Evolutionary conservation across 495 filamentous ascomycete genomes (phyloP).

Genomic region (Penicillium dipodomyicola): DNA sequence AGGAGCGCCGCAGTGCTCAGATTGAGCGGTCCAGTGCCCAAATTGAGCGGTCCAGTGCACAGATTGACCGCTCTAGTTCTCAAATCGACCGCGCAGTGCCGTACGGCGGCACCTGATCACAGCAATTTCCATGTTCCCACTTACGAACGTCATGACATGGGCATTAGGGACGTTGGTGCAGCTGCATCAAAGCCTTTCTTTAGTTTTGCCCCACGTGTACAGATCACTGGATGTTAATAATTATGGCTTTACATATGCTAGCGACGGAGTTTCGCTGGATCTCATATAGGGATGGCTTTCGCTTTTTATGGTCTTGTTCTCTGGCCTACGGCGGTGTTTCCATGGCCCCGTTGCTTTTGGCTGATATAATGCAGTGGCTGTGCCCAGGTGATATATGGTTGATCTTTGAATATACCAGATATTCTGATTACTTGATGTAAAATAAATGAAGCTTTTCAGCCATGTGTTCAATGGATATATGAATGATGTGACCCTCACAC

Average conservation of each 20-base stretch:
- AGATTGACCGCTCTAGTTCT: conserved; percentile 13
- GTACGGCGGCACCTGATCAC: conserved; percentile 13
- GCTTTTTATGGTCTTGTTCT: neutral
- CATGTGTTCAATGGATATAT: neutral
- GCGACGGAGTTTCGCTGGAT: conserved; percentile 13
- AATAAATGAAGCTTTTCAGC: neutral
- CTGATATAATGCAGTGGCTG: neutral
- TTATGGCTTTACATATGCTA: conserved; percentile 1
- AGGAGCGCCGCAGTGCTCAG: conserved; percentile 40
- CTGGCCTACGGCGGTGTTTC: neutral
- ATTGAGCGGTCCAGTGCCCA: conserved; percentile 27
- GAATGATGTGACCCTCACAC: neutral
- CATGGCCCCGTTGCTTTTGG: neutral
- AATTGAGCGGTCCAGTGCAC: conserved; percentile 30
- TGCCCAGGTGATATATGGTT: neutral
- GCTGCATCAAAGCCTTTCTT: neutral
- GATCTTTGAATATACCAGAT: neutral
- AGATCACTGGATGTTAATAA: conserved; percentile 11
- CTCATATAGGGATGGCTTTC: neutral
- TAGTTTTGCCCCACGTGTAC: conserved; percentile 12
- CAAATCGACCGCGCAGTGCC: conserved; percentile 14
- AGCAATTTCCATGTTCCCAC: neutral
- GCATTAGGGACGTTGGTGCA: neutral
- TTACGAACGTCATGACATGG: conserved; percentile 21
- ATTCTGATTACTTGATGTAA: too few species aligned